Conservation (phyloP, 208 protist genomes). For the Acanthamoeba triangularis region DNA sequence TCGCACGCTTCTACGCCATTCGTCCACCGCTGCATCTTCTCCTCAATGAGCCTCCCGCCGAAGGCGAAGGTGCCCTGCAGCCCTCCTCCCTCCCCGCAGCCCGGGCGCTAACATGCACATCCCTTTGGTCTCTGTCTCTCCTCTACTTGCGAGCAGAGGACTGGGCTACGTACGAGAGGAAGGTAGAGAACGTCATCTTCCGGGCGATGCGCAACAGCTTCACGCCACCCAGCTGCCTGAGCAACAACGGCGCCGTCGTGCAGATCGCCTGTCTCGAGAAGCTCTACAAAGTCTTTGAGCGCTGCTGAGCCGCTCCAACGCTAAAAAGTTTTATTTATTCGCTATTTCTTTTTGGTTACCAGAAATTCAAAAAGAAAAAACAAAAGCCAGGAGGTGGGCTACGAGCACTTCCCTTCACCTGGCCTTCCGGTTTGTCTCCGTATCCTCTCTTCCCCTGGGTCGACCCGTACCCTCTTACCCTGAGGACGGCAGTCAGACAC, state of each 20-base stretch:
- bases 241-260: constrained; percentile 85
- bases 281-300: constrained; percentile 89
- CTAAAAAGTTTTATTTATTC: too few species aligned
- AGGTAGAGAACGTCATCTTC: constrained; percentile 83
- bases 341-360: too few species aligned
- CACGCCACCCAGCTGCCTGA: constrained; percentile 79
- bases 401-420: background rate
- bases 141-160: constrained; percentile 56
- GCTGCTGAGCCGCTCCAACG: constrained; percentile 77
- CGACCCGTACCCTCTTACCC: background rate
- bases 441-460: background rate
- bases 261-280: constrained; percentile 86
- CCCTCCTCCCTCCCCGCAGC: background rate
- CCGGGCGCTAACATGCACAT: background rate
- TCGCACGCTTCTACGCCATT: constrained; percentile 76
- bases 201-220: constrained; percentile 79
- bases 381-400: background rate
- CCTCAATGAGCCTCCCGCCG: constrained; percentile 30
- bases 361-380: background rate
- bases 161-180: constrained; percentile 54
- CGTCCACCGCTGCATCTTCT: background rate
- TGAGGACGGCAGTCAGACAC: background rate
- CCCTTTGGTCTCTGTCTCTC: background rate
- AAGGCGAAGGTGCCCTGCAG: background rate
- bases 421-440: background rate